Base-by-base conservation (phyloP, 192 early-diverging fungal species). In the Phlyctochytrium planicorne region DNA sequence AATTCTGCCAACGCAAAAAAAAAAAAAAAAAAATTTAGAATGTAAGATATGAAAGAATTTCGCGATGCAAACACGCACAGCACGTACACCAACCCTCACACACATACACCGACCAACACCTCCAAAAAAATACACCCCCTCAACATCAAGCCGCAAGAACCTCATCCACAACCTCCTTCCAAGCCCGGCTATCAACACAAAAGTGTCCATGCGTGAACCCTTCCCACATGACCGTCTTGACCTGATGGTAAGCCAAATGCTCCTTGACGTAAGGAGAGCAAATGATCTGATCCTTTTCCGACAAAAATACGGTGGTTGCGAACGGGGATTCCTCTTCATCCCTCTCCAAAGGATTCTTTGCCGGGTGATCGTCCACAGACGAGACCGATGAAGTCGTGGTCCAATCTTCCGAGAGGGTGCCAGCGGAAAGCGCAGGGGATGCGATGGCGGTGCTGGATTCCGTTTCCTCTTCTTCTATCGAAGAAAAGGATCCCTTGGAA, bases 241-340 rank as follows among this genome's bases (percentile, higher is more conserved):
- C 34, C 2, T 32, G 35, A 53, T 68, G 23, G 2, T 37, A 23
- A 14, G 35, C 35, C 53, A 73, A 60, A 56, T 73, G 65, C 12
- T 32, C 24, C n/a, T 34, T 24, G 10, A 73, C 57, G 20, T 29
- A 10, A 2, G 30, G 1, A n/a, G 53, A 4, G 30, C 62, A 25
- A 30, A 73, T 68, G 29, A 73, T 70, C 34, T 73, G 65, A 33
- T 73, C 71, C 20, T 31, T 1, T n/a, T 55, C 67, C 10, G 69
- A 53, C 20, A 73, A 34, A 25, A 62, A 62, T 33, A 62, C 60
- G 4, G 24, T 36, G 16, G 60, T 33, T 12, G 10, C 29, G 31
- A 17, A 30, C 30, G 60, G 10, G 30, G 12, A 4, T 17, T 30
- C 60, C 10, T 33, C 34, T 14, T 10, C 33, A 34, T 17, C 32